A percentile compares a stretch with the other conserved stretches of the same genome.
phyloP scores from a whole-genome alignment of 1,139 yeast genomes.

The Kurtzmaniella natalensis region DNA sequence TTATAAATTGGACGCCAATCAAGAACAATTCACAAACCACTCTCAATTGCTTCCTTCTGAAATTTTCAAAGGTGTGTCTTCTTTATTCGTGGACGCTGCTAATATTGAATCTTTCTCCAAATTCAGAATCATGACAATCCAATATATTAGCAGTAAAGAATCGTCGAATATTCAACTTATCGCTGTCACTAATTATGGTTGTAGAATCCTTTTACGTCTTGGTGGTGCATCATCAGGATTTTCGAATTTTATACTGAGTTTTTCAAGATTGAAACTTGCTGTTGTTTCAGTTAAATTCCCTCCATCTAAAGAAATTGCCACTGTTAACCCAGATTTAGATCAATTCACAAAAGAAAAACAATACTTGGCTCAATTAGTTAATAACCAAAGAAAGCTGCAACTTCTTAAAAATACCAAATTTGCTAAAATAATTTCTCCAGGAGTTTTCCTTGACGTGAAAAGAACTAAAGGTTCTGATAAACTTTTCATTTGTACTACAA shows the following conservation, averaged over 20 bases:
- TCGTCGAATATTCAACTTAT: constrained; percentile 70
- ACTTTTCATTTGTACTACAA: constrained; percentile 74
- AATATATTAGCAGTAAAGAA: constrained; percentile 58
- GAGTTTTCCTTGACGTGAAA: constrained; percentile 60
- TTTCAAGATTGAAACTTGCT: constrained; percentile 31
- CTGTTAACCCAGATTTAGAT: constrained; percentile 47
- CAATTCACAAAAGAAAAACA: constrained; percentile 42
- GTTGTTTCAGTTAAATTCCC: constrained; percentile 66
- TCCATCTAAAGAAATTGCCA: constrained; percentile 62
- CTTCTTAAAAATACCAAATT: constrained; percentile 44
- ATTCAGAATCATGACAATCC: constrained; percentile 59
- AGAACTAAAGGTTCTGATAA: constrained; percentile 44
- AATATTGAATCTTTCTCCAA: constrained; percentile 41
- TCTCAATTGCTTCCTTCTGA: constrained; percentile 43
- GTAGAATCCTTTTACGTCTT: constrained; percentile 64
- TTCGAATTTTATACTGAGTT: constrained; percentile 24
- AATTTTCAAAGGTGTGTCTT: constrained; percentile 55
- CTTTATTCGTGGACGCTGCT: constrained; percentile 44
- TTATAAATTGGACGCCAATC: constrained; percentile 49
- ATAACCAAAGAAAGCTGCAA: constrained; percentile 43
- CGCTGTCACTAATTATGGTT: constrained; percentile 84
- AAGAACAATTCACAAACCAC: constrained; percentile 34
- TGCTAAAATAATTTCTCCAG: constrained; percentile 69
- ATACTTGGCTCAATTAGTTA: constrained; percentile 37
- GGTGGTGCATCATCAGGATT: constrained; percentile 27